These are phyloP conservation scores for Exidia glandulosa DNA, from an alignment of 768 basidiomycete species.

Conservation along the genomic window DNA sequence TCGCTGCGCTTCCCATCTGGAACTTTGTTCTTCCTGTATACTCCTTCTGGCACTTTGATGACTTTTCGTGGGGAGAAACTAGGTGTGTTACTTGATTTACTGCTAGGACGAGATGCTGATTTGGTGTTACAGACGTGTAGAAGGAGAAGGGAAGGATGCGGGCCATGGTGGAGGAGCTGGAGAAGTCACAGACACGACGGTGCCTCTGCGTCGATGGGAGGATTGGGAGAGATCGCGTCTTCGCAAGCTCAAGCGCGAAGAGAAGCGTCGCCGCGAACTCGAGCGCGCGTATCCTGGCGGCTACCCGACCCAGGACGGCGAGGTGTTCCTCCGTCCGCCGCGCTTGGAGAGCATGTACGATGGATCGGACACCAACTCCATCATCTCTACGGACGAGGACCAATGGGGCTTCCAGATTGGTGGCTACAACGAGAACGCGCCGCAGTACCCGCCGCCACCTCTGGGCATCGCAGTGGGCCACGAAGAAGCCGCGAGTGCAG, in stretches of 20 bases:
- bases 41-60: conserved; percentile 99
- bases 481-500: conserved; percentile 21
- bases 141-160: conserved; percentile 73
- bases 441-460: conserved; percentile 76
- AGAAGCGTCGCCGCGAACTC: conserved; percentile 67
- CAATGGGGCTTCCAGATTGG: conserved; percentile 95
- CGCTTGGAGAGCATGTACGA: conserved; percentile 42
- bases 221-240: conserved; percentile 97
- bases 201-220: conserved; percentile 98
- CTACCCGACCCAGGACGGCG: conserved; percentile 49
- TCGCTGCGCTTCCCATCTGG: conserved; percentile 89
- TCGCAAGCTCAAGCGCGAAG: conserved; percentile 82
- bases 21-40: conserved; percentile 91
- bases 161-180: conserved; percentile 64
- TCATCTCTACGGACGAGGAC: conserved; percentile 85
- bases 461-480: conserved; percentile 46
- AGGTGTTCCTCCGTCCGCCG: conserved; percentile 26
- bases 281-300: conserved; percentile 68
- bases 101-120: conserved; percentile 6
- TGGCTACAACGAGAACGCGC: conserved; percentile 80
- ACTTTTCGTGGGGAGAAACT: conserved; percentile 99
- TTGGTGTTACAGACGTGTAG: conserved; percentile 65
- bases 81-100: conserved; percentile 39
- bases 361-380: conserved; percentile 69
- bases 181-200: conserved; percentile 38